Evolutionary conservation across 352 stramenopile species (phyloP).

Genomic region (Phytophthora colocasiae): DNA sequence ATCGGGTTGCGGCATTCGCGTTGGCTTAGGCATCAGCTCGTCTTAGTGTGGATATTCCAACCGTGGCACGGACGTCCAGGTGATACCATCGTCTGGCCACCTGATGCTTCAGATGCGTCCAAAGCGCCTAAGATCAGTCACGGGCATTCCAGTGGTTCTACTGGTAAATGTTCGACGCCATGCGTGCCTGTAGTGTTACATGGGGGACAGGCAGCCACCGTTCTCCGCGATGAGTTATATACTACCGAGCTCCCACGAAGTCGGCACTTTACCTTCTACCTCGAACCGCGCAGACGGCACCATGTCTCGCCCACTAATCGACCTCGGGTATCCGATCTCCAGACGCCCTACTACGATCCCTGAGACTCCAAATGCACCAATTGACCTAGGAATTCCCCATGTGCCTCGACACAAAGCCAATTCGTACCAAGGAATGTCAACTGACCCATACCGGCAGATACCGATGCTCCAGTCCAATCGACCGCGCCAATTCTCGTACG

Average conservation of each 20-base stretch:
- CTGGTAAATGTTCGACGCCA: not conserved
- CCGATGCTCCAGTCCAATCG: slow-evolving; percentile 20
- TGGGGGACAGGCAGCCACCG: not conserved
- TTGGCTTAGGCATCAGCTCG: not conserved
- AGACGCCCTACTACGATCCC: slow-evolving; percentile 8
- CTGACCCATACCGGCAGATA: slow-evolving; percentile 20
- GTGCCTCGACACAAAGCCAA: slow-evolving; percentile 15
- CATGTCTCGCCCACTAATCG: slow-evolving; percentile 14
- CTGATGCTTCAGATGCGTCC: slow-evolving; percentile 12
- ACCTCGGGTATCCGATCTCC: slow-evolving; percentile 14
- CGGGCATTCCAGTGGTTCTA: not conserved
- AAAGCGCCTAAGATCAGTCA: slow-evolving; percentile 9
- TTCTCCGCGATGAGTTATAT: not conserved
- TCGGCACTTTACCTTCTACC: slow-evolving; percentile 13
- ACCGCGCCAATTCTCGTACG: slow-evolving; percentile 16
- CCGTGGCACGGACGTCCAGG: slow-evolving; percentile 1
- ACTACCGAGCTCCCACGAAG: not conserved
- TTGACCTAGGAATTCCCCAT: slow-evolving; percentile 14
- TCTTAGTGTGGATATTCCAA: not conserved
- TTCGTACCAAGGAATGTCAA: slow-evolving; percentile 13
- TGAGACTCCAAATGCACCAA: slow-evolving; percentile 16
- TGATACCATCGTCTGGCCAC: slow-evolving; percentile 3
- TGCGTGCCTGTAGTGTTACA: no score
- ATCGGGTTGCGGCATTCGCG: not conserved
- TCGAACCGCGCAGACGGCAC: slow-evolving; percentile 10